phyloP scores from a whole-genome alignment of 148 eudicot genomes.

The Fagopyrum tataricum region DNA sequence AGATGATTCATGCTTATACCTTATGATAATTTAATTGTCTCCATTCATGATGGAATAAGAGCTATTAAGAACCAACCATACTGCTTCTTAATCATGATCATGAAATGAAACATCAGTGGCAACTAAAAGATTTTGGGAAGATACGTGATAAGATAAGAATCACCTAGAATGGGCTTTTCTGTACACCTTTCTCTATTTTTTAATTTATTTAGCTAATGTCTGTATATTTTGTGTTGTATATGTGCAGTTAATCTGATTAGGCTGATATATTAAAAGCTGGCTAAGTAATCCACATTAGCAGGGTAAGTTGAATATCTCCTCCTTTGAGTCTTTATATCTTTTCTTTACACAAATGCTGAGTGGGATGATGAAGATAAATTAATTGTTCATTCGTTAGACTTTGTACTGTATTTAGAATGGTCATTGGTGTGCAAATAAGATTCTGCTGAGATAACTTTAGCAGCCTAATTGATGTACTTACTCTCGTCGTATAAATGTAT shows the following conservation, averaged over 20 bases:
- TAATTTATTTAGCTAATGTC: not conserved
- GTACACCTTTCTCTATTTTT: not conserved
- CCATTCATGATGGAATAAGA: not conserved
- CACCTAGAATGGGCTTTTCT: not conserved
- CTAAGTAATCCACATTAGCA: not conserved
- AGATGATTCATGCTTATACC: not conserved
- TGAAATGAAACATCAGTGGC: not conserved
- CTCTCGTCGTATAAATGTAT: no score
- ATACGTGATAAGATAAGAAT: not conserved
- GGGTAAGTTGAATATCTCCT: constrained; percentile 4
- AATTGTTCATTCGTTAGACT: not conserved
- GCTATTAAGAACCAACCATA: not conserved
- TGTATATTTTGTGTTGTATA: not conserved
- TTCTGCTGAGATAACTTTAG: not conserved
- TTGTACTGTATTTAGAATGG: not conserved
- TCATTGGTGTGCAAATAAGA: not conserved
- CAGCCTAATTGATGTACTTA: not conserved
- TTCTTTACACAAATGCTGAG: not conserved
- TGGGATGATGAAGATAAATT: not conserved
- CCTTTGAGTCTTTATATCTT: not conserved
- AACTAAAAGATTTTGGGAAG: not conserved
- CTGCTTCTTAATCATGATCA: not conserved
- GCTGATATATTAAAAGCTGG: not conserved
- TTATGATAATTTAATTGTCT: not conserved
- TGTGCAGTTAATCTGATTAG: not conserved